These are phyloP conservation scores for Phalaenopsis hybrid DNA, from an alignment of 116 monocot species.

Conservation along the genomic window DNA sequence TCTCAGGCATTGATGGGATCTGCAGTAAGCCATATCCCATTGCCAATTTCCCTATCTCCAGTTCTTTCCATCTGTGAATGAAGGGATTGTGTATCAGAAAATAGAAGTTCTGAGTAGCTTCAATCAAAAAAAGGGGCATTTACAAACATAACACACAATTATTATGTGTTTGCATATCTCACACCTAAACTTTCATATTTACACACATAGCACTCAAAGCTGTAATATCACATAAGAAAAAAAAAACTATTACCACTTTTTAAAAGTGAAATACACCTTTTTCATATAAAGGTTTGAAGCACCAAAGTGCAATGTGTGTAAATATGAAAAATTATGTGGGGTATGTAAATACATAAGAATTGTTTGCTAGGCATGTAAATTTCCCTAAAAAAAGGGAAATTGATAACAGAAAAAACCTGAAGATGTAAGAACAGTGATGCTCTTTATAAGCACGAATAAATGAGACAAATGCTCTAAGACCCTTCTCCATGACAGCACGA, in stretches of 20 bases:
- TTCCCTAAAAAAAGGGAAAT: not conserved
- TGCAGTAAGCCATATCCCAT: constrained; percentile 95
- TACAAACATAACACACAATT: no score
- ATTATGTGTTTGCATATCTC: no score
- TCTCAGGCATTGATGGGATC: constrained; percentile 85
- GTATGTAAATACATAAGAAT: no score
- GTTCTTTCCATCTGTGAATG: constrained; percentile 77
- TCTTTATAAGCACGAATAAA: constrained; percentile 95
- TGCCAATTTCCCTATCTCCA: constrained; percentile 88
- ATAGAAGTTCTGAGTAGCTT: not conserved
- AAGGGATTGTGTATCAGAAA: not conserved
- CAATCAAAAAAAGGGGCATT: not conserved
- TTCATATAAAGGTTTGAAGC: no score
- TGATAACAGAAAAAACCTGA: constrained; percentile 43
- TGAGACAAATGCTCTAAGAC: constrained; percentile 93
- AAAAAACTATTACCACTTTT: no score
- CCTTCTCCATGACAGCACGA: constrained; percentile 95
- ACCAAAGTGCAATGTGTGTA: no score
- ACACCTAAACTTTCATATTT: no score
- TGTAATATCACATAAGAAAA: no score
- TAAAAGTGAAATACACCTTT: no score
- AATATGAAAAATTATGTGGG: no score
- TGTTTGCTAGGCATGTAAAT: no score
- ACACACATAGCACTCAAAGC: no score
- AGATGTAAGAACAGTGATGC: constrained; percentile 91